These are phyloP conservation scores for Taphrina populina DNA, from an alignment of 1,139 yeast species.

Conservation along the genomic window DNA sequence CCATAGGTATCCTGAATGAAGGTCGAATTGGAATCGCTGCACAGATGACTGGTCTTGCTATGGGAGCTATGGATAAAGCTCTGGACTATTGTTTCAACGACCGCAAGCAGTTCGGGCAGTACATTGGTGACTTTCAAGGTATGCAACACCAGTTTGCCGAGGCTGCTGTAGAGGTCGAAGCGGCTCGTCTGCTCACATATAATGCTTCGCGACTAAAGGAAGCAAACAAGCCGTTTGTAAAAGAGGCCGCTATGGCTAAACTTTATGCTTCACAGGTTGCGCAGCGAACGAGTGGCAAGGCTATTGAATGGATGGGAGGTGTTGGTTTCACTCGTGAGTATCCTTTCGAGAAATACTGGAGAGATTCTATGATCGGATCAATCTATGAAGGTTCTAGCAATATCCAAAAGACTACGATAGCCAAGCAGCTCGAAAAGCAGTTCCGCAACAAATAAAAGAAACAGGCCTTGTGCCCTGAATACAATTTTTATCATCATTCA, in stretches of 20 bases:
- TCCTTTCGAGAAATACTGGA: conserved; percentile 49
- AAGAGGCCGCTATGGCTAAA: conserved; percentile 53
- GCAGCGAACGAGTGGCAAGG: conserved; percentile 48
- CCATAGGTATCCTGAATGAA: conserved; percentile 50
- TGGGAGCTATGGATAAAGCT: conserved; percentile 50
- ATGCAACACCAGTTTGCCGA: conserved; percentile 52
- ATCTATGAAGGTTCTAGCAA: conserved; percentile 52
- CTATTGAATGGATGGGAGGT: conserved; percentile 54
- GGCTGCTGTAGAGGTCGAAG: conserved; percentile 51
- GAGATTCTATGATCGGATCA: conserved; percentile 52
- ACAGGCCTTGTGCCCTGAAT: background rate
- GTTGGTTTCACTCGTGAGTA: conserved; percentile 52
- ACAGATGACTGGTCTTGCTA: conserved; percentile 51
- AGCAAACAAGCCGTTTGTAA: conserved; percentile 43
- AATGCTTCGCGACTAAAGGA: conserved; percentile 52
- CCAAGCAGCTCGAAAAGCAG: conserved; percentile 48
- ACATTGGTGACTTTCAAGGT: conserved; percentile 52
- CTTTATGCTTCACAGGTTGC: conserved; percentile 50
- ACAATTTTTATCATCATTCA: too few species aligned
- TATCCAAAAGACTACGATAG: conserved; percentile 51
- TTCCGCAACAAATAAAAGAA: conserved; percentile 38
- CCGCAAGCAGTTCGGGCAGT: conserved; percentile 50
- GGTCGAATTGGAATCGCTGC: conserved; percentile 53
- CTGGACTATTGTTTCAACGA: conserved; percentile 48
- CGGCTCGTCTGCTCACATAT: conserved; percentile 50